Evolutionary conservation across 2,329 filamentous ascomycete genomes (phyloP), one percentile per base, ranked within the genome.

Genomic region (Ilyonectria sp.): DNA sequence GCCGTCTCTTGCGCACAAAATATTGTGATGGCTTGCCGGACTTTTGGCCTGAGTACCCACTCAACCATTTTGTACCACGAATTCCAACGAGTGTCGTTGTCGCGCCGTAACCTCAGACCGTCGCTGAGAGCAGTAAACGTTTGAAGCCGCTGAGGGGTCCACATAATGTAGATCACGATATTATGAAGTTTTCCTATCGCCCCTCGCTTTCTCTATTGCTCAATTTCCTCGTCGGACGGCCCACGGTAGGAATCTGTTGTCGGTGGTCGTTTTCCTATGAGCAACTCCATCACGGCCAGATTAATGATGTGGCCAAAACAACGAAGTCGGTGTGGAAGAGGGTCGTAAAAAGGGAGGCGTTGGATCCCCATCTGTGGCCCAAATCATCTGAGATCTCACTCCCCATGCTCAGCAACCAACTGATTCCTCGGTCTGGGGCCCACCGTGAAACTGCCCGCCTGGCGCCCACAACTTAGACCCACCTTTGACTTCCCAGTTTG

Each of bases 1-100:
- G 49, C 49, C 17, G 49, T 26, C 49, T 52, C 49, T 52, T 52
- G 49, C 11, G 49, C 49, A 52, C 49, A 52, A 52, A 52, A 33
- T 3, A 31, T 31, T 23, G 47, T 50, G 23, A 50, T 50, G 26
- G 23, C 47, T 50, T 29, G 23, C 21, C 47, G 6, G 47, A 29
- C 47, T 17, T 50, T 31, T 4, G 47, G 9, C 23, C 21, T 15
- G 19, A 50, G 47, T 17, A 11, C 47, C 23, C 47, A 50, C 21
- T 50, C 47, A 19, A 50, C 47, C 23, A 29, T 50, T 26, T 31
- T 31, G 47, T 50, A 31, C 47, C 23, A 50, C 23, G 47, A 50
- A 50, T 50, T 50, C 47, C 47, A 50, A 50, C 23, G 47, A 50
- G 23, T 50, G 47, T 50, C 23, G 23, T 50, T 50, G 21, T 23